Evolutionary conservation across 1,284 basidiomycete genomes (phyloP).

Genomic region (Leccinum olivaceoglutinosum): DNA sequence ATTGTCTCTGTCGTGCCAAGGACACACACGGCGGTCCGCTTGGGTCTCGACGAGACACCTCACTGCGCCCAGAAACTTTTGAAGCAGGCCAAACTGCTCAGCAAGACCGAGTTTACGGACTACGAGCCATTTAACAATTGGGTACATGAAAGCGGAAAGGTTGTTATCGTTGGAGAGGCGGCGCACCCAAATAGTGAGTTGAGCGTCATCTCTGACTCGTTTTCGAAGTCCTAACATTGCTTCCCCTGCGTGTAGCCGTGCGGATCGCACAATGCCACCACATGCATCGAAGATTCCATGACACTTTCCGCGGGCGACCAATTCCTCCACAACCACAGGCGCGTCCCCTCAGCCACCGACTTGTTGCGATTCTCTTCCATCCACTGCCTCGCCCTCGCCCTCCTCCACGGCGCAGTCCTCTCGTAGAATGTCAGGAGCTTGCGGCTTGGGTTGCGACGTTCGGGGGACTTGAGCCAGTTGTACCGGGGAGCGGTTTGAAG

Average conservation of each 20-base stretch:
- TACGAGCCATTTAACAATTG: conserved; percentile 37
- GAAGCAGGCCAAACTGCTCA: conserved; percentile 31
- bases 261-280: conserved; percentile 32
- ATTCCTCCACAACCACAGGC: too few relatives aligned
- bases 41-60: too few relatives aligned
- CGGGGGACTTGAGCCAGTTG: too few relatives aligned
- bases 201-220: conserved; percentile 1
- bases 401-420: too few relatives aligned
- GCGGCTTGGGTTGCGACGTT: too few relatives aligned
- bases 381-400: too few relatives aligned
- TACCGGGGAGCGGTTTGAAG: too few relatives aligned
- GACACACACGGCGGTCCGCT: too few relatives aligned
- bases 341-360: too few relatives aligned
- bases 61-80: conserved; percentile 35
- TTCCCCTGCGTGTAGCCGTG: conserved; percentile 28
- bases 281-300: conserved; percentile 49
- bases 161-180: conserved; percentile 47
- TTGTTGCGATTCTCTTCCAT: too few relatives aligned
- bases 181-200: conserved; percentile 43
- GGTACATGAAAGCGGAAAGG: conserved; percentile 42
- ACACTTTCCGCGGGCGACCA: conserved; percentile 34
- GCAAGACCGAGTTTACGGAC: conserved; percentile 32
- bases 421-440: too few relatives aligned
- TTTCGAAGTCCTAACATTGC: background rate
- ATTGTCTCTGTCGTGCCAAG: too few relatives aligned